Conservation (phyloP, 2,329 filamentous ascomycete species). For the Colletotrichum sp. region DNA sequence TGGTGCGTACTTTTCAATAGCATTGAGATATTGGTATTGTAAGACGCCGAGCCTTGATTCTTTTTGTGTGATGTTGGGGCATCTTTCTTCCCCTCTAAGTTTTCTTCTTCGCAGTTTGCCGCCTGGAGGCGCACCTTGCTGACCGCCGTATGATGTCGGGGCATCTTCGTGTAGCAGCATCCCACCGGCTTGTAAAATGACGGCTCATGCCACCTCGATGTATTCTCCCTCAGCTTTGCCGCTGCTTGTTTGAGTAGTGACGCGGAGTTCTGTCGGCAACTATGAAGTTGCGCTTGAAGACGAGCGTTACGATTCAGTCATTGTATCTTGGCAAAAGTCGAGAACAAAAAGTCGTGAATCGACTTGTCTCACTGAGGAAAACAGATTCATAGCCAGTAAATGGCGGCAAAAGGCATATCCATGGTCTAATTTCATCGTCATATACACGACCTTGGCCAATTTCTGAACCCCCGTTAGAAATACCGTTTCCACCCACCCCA, state of each 20-base stretch:
- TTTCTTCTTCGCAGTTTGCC: no score
- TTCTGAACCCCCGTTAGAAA: no score
- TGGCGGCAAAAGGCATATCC: no score
- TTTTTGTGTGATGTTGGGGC: not conserved
- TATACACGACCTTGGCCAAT: no score
- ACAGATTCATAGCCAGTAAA: no score
- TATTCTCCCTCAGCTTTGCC: not conserved
- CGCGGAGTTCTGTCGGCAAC: not conserved
- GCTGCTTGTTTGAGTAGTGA: not conserved
- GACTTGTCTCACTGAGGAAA: no score
- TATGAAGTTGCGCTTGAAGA: not conserved
- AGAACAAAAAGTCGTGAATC: no score
- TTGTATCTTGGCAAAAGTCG: no score
- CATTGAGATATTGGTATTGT: not conserved
- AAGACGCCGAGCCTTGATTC: not conserved
- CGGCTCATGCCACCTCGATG: not conserved
- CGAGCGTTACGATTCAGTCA: not conserved
- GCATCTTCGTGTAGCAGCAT: not conserved
- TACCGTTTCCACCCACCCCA: no score
- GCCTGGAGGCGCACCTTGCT: no score
- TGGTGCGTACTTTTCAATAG: not conserved
- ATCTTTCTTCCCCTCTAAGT: not conserved
- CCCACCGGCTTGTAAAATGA: not conserved
- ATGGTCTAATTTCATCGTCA: no score
- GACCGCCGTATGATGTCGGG: not conserved